Base-by-base conservation (phyloP, 108 stramenopile species). In the Chaetoceros muelleri region DNA sequence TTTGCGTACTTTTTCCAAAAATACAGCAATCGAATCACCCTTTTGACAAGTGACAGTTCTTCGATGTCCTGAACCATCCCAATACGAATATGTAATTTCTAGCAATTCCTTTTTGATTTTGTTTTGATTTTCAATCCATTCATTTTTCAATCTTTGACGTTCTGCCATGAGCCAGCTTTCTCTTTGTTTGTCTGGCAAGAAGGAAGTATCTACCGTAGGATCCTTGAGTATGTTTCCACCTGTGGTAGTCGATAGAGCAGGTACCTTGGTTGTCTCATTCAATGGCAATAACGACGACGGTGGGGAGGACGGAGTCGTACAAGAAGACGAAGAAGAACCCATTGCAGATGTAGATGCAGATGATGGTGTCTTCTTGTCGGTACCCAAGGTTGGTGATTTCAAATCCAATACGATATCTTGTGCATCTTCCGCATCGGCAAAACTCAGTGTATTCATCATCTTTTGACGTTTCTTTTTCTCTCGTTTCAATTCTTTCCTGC, bases 1-100 rank as follows among this genome's bases (percentile, higher is more conserved):
- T 23, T 66, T 65, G 24, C 94, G 75, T 8, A 95, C 95, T 16
- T 59, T 21, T 51, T 97, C 94, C 26, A 98, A 55, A 66, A 97
- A 98, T 10, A 81, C 72, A 8, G 74, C 89, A 21, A 98, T 81
- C 1, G 93, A 90, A 40, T 83, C 71, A 24, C 96, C 98, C 67
- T 97, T 96, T 24, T 62, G 62, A 8, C 90, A 76, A 5, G 29
- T 49, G 3, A 94, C 71, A 5, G 61, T 63, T 47, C 93, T 70
- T 46, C 98, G 69, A 73, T 99, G 96, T 0, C 98, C 98, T 0
- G 85, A 78, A 2, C 98, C 98, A 58, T 97, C 96, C 95, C 95
- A 99, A 65, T 97, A 99, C 2, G 79, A 84, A 75, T 96, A 97
- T 10, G 88, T 93, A 28, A 98, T 90, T 64, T 93, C 82, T 30